Percentiles rank a stretch among this genome's conserved stretches.
Conservation (phyloP, 805 yeast species). For the Kockiozyma suomiensis region DNA sequence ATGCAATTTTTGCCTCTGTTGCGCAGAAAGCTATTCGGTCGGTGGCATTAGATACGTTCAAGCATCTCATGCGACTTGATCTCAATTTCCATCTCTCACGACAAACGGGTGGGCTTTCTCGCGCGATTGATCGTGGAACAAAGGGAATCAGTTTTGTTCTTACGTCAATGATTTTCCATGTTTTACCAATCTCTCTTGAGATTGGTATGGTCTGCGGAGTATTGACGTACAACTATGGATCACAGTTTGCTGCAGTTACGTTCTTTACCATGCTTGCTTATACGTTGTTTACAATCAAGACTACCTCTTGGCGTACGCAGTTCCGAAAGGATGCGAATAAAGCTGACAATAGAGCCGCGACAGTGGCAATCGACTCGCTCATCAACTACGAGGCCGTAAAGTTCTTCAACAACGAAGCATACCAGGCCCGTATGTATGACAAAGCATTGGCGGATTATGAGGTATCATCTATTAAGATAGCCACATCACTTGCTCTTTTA, state of each 20-base stretch:
- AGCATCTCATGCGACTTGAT: slow-evolving; percentile 80
- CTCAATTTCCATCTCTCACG: slow-evolving; percentile 84
- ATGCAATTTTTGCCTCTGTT: slow-evolving; percentile 93
- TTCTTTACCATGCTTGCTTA: slow-evolving; percentile 86
- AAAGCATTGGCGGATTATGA: slow-evolving; percentile 72
- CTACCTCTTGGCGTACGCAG: slow-evolving; percentile 95
- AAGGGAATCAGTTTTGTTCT: slow-evolving; percentile 93
- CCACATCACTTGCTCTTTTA: slow-evolving; percentile 72
- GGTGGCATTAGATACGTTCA: slow-evolving; percentile 86
- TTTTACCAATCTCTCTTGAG: slow-evolving; percentile 88
- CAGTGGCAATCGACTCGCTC: slow-evolving; percentile 89
- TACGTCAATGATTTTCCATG: slow-evolving; percentile 97
- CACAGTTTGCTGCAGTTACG: slow-evolving; percentile 85
- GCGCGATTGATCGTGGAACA: slow-evolving; percentile 97
- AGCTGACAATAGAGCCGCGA: slow-evolving; percentile 95
- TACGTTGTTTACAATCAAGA: slow-evolving; percentile 80
- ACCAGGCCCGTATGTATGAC: slow-evolving; percentile 80
- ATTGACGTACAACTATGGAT: slow-evolving; percentile 88
- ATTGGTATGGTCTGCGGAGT: slow-evolving; percentile 92
- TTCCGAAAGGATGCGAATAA: slow-evolving; percentile 86
- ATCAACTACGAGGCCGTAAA: slow-evolving; percentile 94
- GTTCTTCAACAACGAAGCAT: slow-evolving; percentile 86
- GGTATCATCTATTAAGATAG: slow-evolving; percentile 66
- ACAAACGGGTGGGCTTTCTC: slow-evolving; percentile 93
- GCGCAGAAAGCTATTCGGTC: slow-evolving; percentile 91